Evolutionary conservation across 208 protist genomes (phyloP).

Genomic region (Crithidia thermophila): DNA sequence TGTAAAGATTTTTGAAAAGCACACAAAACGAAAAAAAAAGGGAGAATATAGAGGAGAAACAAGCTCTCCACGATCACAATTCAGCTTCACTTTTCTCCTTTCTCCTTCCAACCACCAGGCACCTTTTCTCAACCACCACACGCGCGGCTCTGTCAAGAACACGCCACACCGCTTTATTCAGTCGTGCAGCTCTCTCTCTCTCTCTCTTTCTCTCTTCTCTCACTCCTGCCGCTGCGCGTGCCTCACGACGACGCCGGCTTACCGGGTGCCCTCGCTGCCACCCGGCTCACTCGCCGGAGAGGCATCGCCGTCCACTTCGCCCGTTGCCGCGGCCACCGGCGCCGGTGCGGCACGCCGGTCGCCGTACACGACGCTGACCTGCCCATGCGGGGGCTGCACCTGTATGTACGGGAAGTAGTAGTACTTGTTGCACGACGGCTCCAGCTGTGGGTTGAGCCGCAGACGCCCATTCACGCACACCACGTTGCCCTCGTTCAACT

Average conservation of each 20-base stretch:
- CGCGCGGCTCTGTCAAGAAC: no score
- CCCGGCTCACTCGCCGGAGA: background rate
- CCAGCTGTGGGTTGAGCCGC: slow-evolving; percentile 89
- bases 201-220: slow-evolving; percentile 7
- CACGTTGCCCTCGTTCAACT: slow-evolving; percentile 84
- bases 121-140: no score
- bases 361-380: slow-evolving; percentile 85
- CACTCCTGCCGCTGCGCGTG: slow-evolving; percentile 6
- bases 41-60: no score
- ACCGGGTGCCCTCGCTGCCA: background rate
- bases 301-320: slow-evolving; percentile 27
- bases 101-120: no score
- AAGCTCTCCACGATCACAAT: no score
- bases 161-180: no score
- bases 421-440: slow-evolving; percentile 87
- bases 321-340: slow-evolving; percentile 36
- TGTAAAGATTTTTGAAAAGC: no score
- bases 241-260: background rate
- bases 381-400: slow-evolving; percentile 86
- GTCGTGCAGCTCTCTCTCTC: no score
- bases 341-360: slow-evolving; percentile 58
- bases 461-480: slow-evolving; percentile 88
- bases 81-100: no score
- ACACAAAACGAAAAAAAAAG: no score
- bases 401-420: slow-evolving; percentile 94